Conservation (phyloP, 805 yeast genomes). For the Sporopachydermia lactativora region DNA sequence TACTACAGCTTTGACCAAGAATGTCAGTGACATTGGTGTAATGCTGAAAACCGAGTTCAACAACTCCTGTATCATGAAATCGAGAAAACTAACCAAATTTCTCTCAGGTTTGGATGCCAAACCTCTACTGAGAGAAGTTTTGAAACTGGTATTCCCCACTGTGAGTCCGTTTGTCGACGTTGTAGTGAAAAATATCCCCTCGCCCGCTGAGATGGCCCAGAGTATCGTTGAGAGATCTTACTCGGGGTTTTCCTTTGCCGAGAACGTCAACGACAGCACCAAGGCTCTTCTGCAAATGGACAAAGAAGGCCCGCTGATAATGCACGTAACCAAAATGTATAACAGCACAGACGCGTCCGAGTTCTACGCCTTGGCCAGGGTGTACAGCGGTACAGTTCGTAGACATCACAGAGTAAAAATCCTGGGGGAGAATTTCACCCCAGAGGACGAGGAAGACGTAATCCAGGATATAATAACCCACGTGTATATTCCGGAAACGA, state of each 20-base stretch:
- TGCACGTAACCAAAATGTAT: conserved; percentile 43
- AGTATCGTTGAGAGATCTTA: conserved; percentile 15
- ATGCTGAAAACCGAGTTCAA: conserved; percentile 37
- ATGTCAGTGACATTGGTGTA: conserved; percentile 23
- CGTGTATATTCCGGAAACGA: conserved; percentile 44
- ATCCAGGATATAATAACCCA: conserved; percentile 20
- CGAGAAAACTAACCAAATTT: conserved; percentile 23
- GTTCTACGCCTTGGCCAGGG: conserved; percentile 45
- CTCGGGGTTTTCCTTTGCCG: conserved; percentile 13
- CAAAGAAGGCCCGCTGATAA: conserved; percentile 29
- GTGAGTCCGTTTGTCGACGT: conserved; percentile 40
- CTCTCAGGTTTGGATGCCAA: conserved; percentile 40
- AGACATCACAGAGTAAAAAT: conserved; percentile 35
- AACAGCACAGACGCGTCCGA: conserved; percentile 38
- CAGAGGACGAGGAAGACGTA: conserved; percentile 38
- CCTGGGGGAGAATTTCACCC: conserved; percentile 36
- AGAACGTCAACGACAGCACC: conserved; percentile 13
- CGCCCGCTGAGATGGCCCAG: conserved; percentile 24
- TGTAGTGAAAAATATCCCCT: conserved; percentile 20
- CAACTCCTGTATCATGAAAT: conserved; percentile 11
- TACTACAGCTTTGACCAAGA: conserved; percentile 42
- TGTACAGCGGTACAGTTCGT: conserved; percentile 44
- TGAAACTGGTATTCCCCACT: conserved; percentile 37
- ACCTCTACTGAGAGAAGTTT: conserved; percentile 40
- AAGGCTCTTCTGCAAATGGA: conserved; percentile 20